phyloP scores from a whole-genome alignment of 257 asterid species.

The Rehmannia glutinosa region DNA sequence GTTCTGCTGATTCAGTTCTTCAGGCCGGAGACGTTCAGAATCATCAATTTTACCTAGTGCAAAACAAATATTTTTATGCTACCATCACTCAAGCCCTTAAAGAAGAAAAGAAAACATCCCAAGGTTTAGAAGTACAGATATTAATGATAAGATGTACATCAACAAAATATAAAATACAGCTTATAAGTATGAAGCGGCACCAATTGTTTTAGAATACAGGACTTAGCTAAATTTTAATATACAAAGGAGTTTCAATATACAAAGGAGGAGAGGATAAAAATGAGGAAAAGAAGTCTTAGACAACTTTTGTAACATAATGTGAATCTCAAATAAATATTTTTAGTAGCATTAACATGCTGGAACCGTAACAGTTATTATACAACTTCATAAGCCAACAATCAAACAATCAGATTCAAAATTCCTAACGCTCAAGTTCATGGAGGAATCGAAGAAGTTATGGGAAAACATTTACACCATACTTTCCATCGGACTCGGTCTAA shows the following conservation, averaged over 20 bases:
- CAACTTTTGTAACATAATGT: not conserved
- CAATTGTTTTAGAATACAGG: no score
- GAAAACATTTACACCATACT: no score
- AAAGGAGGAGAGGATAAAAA: not conserved
- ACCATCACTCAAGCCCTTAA: constrained; percentile 5
- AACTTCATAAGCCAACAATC: not conserved
- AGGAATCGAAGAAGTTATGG: no score
- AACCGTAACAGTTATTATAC: not conserved
- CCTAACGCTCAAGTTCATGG: no score
- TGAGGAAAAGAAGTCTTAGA: not conserved
- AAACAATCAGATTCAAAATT: no score
- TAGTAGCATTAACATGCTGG: constrained; percentile 9
- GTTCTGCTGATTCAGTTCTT: constrained; percentile 92
- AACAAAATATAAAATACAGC: not conserved
- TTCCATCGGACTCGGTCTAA: no score
- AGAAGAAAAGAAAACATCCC: not conserved
- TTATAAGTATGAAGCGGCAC: not conserved
- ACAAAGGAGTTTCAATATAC: not conserved
- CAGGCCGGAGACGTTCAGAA: constrained; percentile 90
- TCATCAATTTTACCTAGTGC: constrained; percentile 57
- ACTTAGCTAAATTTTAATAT: not conserved
- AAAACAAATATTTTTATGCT: constrained; percentile 10
- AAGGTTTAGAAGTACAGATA: not conserved
- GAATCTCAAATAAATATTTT: not conserved
- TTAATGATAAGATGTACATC: not conserved